Conservation (phyloP, 768 basidiomycete species). For the Kwoniella mangroviensis region DNA sequence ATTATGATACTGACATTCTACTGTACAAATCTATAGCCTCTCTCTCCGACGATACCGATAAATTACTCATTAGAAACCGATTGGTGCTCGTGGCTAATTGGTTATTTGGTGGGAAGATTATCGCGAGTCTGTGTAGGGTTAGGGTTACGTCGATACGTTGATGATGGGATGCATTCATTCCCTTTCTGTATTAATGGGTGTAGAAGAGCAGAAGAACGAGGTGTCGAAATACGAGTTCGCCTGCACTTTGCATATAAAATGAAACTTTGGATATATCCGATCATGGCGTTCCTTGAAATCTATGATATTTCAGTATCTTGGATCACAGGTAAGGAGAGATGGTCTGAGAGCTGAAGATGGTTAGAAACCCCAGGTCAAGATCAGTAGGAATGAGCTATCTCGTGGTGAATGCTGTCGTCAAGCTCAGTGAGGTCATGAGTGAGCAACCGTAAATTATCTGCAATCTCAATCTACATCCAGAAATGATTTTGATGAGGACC, state of each 20-base stretch:
- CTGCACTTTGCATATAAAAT: not conserved
- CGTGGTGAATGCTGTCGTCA: too few relatives aligned
- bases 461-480: too few relatives aligned
- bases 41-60: slow-evolving; percentile 60
- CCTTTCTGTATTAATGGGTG: slow-evolving; percentile 9
- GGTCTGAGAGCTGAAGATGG: too few relatives aligned
- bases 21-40: slow-evolving; percentile 33
- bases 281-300: too few relatives aligned
- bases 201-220: not conserved
- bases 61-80: slow-evolving; percentile 31
- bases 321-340: too few relatives aligned
- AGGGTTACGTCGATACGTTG: slow-evolving; percentile 10
- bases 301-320: too few relatives aligned
- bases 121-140: slow-evolving; percentile 2
- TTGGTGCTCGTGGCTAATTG: slow-evolving; percentile 22
- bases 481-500: too few relatives aligned
- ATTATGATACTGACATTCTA: not conserved
- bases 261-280: too few relatives aligned
- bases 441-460: too few relatives aligned
- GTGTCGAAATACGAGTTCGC: not conserved
- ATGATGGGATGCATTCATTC: slow-evolving; percentile 24
- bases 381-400: too few relatives aligned
- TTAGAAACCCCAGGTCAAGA: too few relatives aligned
- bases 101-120: slow-evolving; percentile 6
- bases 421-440: too few relatives aligned